phyloP scores from a whole-genome alignment of 2,329 filamentous ascomycete genomes.

The Drechslerella coelobrocha region DNA sequence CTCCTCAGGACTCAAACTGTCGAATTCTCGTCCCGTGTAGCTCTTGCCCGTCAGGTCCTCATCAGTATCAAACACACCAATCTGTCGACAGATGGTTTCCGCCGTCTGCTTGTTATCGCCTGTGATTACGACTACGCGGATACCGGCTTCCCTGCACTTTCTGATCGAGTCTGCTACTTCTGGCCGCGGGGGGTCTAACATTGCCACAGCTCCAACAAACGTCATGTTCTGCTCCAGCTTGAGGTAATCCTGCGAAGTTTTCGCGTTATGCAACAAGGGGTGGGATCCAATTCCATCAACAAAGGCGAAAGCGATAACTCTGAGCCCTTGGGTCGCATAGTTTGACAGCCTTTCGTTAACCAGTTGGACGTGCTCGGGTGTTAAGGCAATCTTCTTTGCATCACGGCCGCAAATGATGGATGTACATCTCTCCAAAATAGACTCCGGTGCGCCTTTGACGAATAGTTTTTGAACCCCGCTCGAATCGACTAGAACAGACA shows the following conservation, averaged over 20 bases:
- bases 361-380: constrained; percentile 71
- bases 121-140: constrained; percentile 96
- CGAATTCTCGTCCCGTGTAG: constrained; percentile 93
- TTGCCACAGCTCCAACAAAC: constrained; percentile 88
- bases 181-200: constrained; percentile 94
- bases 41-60: constrained; percentile 91
- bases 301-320: constrained; percentile 90
- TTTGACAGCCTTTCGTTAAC: constrained; percentile 81
- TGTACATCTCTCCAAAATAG: constrained; percentile 89
- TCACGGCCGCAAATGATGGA: constrained; percentile 77
- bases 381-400: constrained; percentile 77
- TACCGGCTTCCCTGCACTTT: constrained; percentile 90
- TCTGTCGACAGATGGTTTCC: constrained; percentile 96
- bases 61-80: constrained; percentile 83
- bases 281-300: constrained; percentile 76
- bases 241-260: constrained; percentile 81
- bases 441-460: constrained; percentile 95
- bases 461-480: constrained; percentile 74
- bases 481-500: constrained; percentile 87
- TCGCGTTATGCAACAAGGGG: constrained; percentile 74
- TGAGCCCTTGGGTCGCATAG: constrained; percentile 89
- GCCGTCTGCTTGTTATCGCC: constrained; percentile 98
- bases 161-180: constrained; percentile 86
- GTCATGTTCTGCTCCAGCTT: constrained; percentile 94
- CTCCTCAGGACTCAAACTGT: constrained; percentile 77